Conservation (phyloP, 2,329 filamentous ascomycete species). For the Neonectria hederae region DNA sequence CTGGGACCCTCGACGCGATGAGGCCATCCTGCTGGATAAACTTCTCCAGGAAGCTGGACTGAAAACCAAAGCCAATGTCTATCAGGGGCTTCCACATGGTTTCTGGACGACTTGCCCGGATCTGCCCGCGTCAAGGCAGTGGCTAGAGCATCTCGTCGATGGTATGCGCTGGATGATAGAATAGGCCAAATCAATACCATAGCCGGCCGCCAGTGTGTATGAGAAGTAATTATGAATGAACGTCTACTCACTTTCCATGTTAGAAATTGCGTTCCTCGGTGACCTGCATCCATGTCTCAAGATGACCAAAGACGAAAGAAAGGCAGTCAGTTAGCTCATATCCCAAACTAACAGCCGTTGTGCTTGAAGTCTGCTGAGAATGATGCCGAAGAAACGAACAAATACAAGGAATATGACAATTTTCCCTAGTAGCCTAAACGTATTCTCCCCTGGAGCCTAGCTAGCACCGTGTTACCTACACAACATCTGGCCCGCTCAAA, state of each 20-base stretch:
- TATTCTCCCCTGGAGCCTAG: neutral
- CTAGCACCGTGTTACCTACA: neutral
- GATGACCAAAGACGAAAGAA: no score
- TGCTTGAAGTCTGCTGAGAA: no score
- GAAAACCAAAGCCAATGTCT: slow-evolving; percentile 51
- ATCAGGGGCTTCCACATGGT: slow-evolving; percentile 53
- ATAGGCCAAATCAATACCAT: neutral
- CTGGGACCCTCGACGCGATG: slow-evolving; percentile 58
- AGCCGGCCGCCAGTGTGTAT: no score
- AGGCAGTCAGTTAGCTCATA: no score
- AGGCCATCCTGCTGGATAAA: slow-evolving; percentile 57
- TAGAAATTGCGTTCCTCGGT: no score
- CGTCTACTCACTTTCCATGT: no score
- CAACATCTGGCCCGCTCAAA: slow-evolving; percentile 8
- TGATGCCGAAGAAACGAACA: no score
- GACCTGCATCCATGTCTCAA: no score
- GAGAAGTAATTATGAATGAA: no score
- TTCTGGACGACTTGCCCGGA: slow-evolving; percentile 52
- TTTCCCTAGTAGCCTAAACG: neutral
- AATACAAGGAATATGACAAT: neutral
- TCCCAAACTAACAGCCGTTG: no score
- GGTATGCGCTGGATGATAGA: slow-evolving; percentile 37
- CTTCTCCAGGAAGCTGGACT: slow-evolving; percentile 46
- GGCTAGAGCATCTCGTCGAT: slow-evolving; percentile 43
- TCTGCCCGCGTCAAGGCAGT: slow-evolving; percentile 42